Percentiles rank a stretch among this genome's conserved stretches.
These are phyloP conservation scores for Zymoseptoria passerinii DNA, from an alignment of 2,329 filamentous ascomycete species.

Conservation along the genomic window DNA sequence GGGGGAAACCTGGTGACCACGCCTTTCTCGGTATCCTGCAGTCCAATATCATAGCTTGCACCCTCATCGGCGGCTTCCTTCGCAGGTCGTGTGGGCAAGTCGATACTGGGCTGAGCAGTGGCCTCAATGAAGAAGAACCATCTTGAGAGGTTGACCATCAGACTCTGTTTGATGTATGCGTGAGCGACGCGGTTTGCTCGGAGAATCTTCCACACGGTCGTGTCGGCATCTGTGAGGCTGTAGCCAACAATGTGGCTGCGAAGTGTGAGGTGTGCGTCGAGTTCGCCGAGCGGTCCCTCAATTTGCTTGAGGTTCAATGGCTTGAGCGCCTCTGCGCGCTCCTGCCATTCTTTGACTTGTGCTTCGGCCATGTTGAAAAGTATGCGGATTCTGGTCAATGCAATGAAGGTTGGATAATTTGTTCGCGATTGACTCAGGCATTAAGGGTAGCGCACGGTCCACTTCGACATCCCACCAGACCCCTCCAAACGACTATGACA, in stretches of 20 bases:
- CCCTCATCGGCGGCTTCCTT: constrained; percentile 62
- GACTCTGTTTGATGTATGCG: constrained; percentile 69
- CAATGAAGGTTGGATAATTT: neutral
- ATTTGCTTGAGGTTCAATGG: constrained; percentile 72
- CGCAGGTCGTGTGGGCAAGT: constrained; percentile 34
- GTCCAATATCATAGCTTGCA: constrained; percentile 79
- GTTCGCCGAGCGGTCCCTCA: constrained; percentile 61
- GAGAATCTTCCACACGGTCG: constrained; percentile 73
- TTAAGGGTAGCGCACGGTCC: neutral
- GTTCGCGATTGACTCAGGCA: neutral
- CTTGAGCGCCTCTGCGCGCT: constrained; percentile 44
- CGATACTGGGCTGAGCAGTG: constrained; percentile 61
- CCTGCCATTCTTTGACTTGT: constrained; percentile 47
- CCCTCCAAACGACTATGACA: neutral
- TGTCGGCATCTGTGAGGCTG: constrained; percentile 65
- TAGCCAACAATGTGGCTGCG: constrained; percentile 82
- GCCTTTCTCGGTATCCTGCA: constrained; percentile 76
- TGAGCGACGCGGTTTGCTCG: constrained; percentile 77
- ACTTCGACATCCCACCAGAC: neutral
- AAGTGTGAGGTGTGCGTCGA: constrained; percentile 81
- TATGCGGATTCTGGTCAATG: neutral
- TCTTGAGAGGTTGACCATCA: constrained; percentile 66
- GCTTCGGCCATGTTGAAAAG: constrained; percentile 1
- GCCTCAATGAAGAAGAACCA: constrained; percentile 87
- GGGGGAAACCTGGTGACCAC: constrained; percentile 90